phyloP scores from a whole-genome alignment of 495 filamentous ascomycete genomes.

The Penicillium egyptiacum region DNA sequence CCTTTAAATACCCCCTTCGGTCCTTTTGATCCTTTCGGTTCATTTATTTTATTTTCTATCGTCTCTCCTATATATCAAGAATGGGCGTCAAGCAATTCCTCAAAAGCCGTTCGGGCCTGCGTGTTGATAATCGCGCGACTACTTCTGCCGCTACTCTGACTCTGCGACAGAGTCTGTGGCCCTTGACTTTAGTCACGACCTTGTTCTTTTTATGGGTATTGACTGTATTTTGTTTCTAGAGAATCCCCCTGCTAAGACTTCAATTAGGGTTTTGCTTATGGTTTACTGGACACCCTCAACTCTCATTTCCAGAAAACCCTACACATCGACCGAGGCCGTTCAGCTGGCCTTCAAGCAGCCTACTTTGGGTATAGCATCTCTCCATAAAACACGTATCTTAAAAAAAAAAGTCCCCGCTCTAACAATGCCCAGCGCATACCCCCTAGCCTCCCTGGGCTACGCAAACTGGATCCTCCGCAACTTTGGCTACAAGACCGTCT shows the following conservation, averaged over 20 bases:
- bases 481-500: conserved; percentile 54
- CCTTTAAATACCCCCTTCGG: neutral
- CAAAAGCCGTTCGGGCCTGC: conserved; percentile 35
- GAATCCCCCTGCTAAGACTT: neutral
- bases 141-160: conserved; percentile 60
- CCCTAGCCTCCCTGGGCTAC: conserved; percentile 60
- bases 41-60: neutral
- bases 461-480: conserved; percentile 57
- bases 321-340: conserved; percentile 49
- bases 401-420: neutral
- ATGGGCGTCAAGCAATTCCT: conserved; percentile 36
- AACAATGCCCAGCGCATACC: conserved; percentile 48
- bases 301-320: conserved; percentile 58
- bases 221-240: neutral
- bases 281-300: conserved; percentile 47
- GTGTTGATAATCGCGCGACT: conserved; percentile 47
- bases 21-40: neutral
- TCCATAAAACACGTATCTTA: neutral
- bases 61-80: neutral
- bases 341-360: conserved; percentile 55
- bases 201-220: conserved; percentile 72
- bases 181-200: conserved; percentile 50
- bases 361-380: conserved; percentile 44
- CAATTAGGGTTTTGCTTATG: conserved; percentile 52
- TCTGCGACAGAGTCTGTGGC: conserved; percentile 55